Evolutionary conservation across 208 protist species (phyloP).

Genomic region (Leishmania lainsoni): DNA sequence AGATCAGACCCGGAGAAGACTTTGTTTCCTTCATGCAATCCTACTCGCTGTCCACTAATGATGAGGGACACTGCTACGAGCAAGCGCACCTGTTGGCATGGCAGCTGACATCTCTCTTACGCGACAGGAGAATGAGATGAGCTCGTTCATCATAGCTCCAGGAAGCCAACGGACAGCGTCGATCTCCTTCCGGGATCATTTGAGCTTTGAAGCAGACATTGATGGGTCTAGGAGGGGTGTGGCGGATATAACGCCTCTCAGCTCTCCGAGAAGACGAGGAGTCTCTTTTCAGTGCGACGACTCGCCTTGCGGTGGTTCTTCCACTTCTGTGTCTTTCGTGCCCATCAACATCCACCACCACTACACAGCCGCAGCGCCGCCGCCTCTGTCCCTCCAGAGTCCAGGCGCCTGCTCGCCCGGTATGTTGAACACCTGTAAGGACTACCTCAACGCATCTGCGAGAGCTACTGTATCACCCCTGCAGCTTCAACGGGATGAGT

Average conservation of each 20-base stretch:
- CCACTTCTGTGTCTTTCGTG: not conserved
- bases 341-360: not conserved
- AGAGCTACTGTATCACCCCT: slow-evolving; percentile 4
- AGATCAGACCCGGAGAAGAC: not conserved
- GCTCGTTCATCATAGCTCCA: not conserved
- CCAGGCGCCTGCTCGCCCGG: not conserved
- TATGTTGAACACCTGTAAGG: slow-evolving; percentile 5
- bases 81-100: not conserved
- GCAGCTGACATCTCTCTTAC: not conserved
- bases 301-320: not conserved
- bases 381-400: not conserved
- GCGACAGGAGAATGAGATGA: not conserved
- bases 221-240: no score
- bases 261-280: not conserved
- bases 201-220: slow-evolving; percentile 19
- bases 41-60: not conserved
- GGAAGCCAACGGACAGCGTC: not conserved
- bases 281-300: not conserved
- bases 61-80: not conserved
- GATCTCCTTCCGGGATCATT: slow-evolving; percentile 16
- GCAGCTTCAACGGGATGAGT: slow-evolving; percentile 11
- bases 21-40: not conserved
- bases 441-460: not conserved
- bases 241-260: no score
- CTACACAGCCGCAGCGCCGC: not conserved